Conservation (phyloP, 306 rosid species). For the Bauhinia variegata region DNA sequence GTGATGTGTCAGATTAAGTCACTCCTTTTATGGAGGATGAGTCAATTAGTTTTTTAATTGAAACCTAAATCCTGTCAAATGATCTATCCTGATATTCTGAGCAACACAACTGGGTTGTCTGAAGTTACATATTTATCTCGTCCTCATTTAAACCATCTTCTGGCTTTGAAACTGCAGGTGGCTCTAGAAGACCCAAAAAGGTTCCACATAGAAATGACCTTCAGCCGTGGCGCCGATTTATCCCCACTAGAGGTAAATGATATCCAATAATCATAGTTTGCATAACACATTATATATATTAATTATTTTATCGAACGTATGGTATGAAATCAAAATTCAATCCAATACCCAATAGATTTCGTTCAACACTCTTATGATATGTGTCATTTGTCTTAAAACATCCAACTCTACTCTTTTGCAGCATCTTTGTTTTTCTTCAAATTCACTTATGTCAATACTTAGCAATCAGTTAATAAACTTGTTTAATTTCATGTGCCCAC, state of each 20-base stretch:
- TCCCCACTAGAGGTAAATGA: constrained; percentile 84
- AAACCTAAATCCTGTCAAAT: constrained; percentile 27
- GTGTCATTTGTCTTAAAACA: not conserved
- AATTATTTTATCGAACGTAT: not conserved
- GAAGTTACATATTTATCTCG: constrained; percentile 7
- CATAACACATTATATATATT: constrained; percentile 6
- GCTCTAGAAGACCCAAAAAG: constrained; percentile 82
- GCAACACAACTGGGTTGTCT: not conserved
- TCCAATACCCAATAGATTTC: constrained; percentile 3
- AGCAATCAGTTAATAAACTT: constrained; percentile 4
- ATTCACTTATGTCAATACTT: not conserved
- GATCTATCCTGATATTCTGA: constrained; percentile 8
- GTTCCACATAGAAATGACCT: constrained; percentile 86
- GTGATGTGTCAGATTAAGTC: not conserved
- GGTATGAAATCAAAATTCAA: constrained; percentile 11
- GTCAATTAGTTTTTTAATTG: constrained; percentile 9
- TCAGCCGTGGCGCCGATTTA: constrained; percentile 96
- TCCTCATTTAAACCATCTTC: constrained; percentile 28
- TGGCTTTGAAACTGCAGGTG: constrained; percentile 65
- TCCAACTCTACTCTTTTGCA: constrained; percentile 9
- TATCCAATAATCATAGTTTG: constrained; percentile 21
- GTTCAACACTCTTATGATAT: not conserved
- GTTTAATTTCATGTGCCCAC: constrained; percentile 1
- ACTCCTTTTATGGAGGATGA: not conserved
- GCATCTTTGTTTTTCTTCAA: not conserved